Base-by-base conservation (phyloP, 768 basidiomycete genomes). In the Lactarius tabidus region DNA sequence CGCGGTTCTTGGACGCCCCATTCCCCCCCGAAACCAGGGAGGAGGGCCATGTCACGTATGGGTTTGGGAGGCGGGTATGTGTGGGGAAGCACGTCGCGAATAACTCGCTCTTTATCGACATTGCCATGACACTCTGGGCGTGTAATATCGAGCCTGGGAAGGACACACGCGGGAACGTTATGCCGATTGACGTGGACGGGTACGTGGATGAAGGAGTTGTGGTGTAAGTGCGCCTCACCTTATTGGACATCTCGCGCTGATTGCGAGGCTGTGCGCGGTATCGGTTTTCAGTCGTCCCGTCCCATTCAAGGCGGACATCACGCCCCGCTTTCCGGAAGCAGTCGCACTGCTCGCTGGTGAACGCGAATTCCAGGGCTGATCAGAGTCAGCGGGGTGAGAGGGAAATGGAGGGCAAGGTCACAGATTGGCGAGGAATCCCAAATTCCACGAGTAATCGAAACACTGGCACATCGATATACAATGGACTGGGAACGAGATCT, bases 71-170 rank as follows among this genome's bases (percentile, higher is more conserved):
- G 20, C 48, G 65, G 0, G n/a, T 63, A 26, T 66, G 65, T 17
- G 48, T 57, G 6, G 55, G 65, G 2, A 56, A 39, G 31, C 38
- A 63, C 33, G 29, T 66, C 6, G 65, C 61, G 51, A 74, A 75
- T 51, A 64, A 72, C n/a, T 70, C 71, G 12, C 38, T 77, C 18
- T 77, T 75, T 51, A 75, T 77, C 38, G 60, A 66, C 38, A 70
- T 75, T 14, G 76, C 76, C 2, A 64, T 65, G 38, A 64, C 73
- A 1, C 65, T 78, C 28, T 72, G 68, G 63, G 72, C 71, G 8
- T 66, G 61, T 39, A 68, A 57, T 43, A 61, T 73, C 31, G 60
- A 39, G 18, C 20, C 33, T 3, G 60, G 43, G 36, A 52, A n/a
- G 52, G 62, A 53, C n/a, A 51, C 10, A 9, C 41, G 10, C 20